Conservation (phyloP, 225 moss, liverwort and hornwort species). For the Rhytidiadelphus loreus region DNA sequence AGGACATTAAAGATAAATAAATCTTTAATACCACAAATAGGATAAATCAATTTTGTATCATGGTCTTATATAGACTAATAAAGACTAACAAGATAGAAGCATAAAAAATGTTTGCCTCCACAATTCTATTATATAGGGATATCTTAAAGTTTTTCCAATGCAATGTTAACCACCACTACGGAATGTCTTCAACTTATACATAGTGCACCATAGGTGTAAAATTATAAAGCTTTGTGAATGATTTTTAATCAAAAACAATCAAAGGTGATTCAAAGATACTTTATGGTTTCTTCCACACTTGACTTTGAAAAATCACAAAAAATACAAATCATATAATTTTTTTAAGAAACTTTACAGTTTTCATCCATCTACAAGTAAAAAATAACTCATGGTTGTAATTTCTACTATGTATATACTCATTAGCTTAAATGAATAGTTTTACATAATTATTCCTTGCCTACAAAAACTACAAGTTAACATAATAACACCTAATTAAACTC, state of each 20-base stretch:
- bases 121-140: not conserved
- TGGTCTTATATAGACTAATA: rapidly evolving
- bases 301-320: not conserved
- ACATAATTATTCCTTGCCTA: rapidly evolving
- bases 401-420: not conserved
- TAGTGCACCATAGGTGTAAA: not conserved
- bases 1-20: rapidly evolving
- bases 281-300: not conserved
- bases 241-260: not conserved
- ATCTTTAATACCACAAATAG: not conserved
- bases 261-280: not conserved
- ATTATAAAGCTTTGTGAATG: not conserved
- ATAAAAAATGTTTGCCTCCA: not conserved
- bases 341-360: not conserved
- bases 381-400: not conserved
- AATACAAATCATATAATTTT: not conserved
- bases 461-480: rapidly evolving
- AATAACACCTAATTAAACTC: not conserved
- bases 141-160: not conserved
- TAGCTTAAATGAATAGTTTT: not conserved
- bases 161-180: rapidly evolving
- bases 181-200: not conserved
- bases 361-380: not conserved
- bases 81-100: no score
- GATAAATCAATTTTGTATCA: not conserved